These are phyloP conservation scores for Ophiostoma fasciatum DNA, from an alignment of 2,329 filamentous ascomycete species.

Conservation along the genomic window DNA sequence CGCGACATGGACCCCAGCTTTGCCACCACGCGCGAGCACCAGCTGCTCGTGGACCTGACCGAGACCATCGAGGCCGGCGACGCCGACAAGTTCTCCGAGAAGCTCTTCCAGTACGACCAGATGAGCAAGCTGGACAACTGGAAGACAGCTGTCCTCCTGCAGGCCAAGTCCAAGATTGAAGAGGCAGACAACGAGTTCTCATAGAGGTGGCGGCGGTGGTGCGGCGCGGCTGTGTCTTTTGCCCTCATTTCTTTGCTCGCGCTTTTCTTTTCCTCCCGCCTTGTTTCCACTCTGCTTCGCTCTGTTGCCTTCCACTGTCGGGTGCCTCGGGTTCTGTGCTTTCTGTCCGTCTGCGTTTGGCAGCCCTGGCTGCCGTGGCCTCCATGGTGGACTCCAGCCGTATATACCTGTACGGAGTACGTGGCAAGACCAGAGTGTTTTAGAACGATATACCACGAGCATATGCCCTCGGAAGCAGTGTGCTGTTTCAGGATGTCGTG, in stretches of 20 bases:
- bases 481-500: too few relatives aligned
- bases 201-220: conserved; percentile 8
- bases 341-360: not conserved
- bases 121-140: conserved; percentile 91
- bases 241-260: not conserved
- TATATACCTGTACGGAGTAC: too few relatives aligned
- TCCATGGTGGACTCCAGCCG: too few relatives aligned
- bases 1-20: conserved; percentile 67
- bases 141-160: conserved; percentile 78
- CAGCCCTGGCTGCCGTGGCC: too few relatives aligned
- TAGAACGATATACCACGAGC: too few relatives aligned
- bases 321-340: too few relatives aligned
- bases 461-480: too few relatives aligned
- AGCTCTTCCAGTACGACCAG: conserved; percentile 80
- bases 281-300: too few relatives aligned
- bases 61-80: conserved; percentile 64
- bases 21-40: conserved; percentile 60
- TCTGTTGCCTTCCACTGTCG: not conserved
- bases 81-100: conserved; percentile 71
- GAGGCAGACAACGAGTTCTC: conserved; percentile 25
- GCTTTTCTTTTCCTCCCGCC: not conserved
- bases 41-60: conserved; percentile 63
- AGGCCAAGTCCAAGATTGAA: conserved; percentile 74
- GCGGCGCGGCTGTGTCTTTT: not conserved
- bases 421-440: too few relatives aligned